Evolutionary conservation across 768 basidiomycete genomes (phyloP), one percentile per base, ranked within the genome.

Genomic region (Vishniacozyma victoriae): DNA sequence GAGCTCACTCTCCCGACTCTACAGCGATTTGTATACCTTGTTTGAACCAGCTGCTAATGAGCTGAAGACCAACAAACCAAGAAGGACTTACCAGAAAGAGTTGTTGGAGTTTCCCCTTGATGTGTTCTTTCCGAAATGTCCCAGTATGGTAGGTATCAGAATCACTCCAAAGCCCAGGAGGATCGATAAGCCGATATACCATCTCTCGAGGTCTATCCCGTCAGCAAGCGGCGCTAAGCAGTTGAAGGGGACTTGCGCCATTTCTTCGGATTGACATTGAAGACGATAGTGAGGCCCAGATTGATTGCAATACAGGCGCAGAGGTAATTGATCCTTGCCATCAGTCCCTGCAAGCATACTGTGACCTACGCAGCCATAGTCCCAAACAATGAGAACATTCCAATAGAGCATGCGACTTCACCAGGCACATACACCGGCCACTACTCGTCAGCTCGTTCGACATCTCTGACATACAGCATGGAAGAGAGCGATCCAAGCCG

Each of bases 261-360:
- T 36, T 55, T 27, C 12, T 58, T 37, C 1, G 60, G 48, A 27
- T 62, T 55, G 9, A 58, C 31, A 13, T 50, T 50, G 44, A 62
- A 53, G 14, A 44, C 47, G 0, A 62, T 49, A 12, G 52, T 62
- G 4, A 62, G 22, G 50, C 55, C 47, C 18, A 62, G 49, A 22
- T 62, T 62, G 35, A 62, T 38, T 5, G 60, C 60, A 23, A 62
- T 62, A 22, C 44, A 55, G n/a, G 54, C 58, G 20, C 54, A 49
- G 13, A 58, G 44, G 26, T 55, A 48, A 25, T 58, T 58, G 47
- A 58, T 36, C 22, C 1, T 19, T 19, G 23, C 3, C 18, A 11
- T 27, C 29, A 44, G n/a, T 16, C 19, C 9, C 18, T 12, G 25
- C 5, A 18, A 31, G 3, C 18, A 18, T 15, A 33, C 9, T n/a